Evolutionary conservation across 306 rosid species (phyloP).

Genomic region (Lathyrus sativus): DNA sequence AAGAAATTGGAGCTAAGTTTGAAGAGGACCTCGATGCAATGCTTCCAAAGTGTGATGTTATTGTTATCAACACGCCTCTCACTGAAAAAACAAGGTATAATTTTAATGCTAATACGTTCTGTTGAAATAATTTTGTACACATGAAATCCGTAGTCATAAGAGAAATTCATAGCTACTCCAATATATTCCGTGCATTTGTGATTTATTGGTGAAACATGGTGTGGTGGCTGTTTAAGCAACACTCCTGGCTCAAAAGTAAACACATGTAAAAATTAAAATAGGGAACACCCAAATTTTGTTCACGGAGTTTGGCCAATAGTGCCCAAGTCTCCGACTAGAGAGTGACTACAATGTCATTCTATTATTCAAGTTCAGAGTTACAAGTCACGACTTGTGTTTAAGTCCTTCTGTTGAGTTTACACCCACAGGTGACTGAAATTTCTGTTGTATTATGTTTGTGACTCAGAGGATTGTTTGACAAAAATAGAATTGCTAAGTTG

Average conservation of each 20-base stretch:
- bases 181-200: too few species aligned
- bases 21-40: slow-evolving; percentile 95
- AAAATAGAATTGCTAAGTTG: slow-evolving; percentile 72
- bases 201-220: background rate
- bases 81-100: slow-evolving; percentile 86
- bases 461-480: slow-evolving; percentile 78
- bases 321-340: too few species aligned
- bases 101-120: background rate
- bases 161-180: too few species aligned
- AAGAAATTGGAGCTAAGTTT: slow-evolving; percentile 70
- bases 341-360: too few species aligned
- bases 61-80: slow-evolving; percentile 90
- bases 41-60: slow-evolving; percentile 90
- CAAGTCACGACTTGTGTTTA: background rate
- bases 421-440: background rate
- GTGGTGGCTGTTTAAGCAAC: background rate
- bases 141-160: too few species aligned
- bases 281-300: too few species aligned
- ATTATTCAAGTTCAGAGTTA: background rate
- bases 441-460: slow-evolving; percentile 29
- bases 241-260: too few species aligned
- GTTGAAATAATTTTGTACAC: too few species aligned
- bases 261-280: too few species aligned
- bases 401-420: background rate
- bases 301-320: too few species aligned